phyloP scores from a whole-genome alignment of 805 yeast species.

The Zygoascus flipseniorum region DNA sequence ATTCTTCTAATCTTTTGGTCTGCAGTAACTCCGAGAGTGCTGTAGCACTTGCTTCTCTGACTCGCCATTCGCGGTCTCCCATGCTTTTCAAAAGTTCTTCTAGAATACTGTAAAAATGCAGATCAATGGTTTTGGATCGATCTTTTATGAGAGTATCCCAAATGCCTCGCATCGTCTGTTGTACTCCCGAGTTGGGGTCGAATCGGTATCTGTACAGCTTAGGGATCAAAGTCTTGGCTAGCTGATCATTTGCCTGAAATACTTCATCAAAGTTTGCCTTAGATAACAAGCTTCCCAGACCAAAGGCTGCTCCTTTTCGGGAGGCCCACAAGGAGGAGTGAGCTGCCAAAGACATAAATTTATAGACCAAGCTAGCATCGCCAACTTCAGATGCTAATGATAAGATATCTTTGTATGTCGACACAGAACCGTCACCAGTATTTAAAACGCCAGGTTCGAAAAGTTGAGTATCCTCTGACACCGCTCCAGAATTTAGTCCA shows the following conservation, averaged over 20 bases:
- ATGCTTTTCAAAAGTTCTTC: slow-evolving; percentile 57
- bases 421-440: slow-evolving; percentile 77
- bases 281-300: slow-evolving; percentile 76
- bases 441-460: slow-evolving; percentile 76
- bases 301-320: slow-evolving; percentile 89
- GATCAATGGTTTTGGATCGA: slow-evolving; percentile 46
- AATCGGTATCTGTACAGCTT: slow-evolving; percentile 74
- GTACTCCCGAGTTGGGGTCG: slow-evolving; percentile 73
- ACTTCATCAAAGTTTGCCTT: slow-evolving; percentile 63
- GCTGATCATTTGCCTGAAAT: slow-evolving; percentile 42
- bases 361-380: slow-evolving; percentile 87
- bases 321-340: slow-evolving; percentile 88
- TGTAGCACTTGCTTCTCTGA: slow-evolving; percentile 74
- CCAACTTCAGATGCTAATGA: slow-evolving; percentile 90
- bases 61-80: slow-evolving; percentile 87
- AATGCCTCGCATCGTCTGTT: slow-evolving; percentile 77
- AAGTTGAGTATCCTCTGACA: slow-evolving; percentile 70
- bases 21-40: slow-evolving; percentile 66
- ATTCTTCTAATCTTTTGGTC: slow-evolving; percentile 45
- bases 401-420: slow-evolving; percentile 85
- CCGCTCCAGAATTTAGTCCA: slow-evolving; percentile 49
- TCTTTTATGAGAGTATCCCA: slow-evolving; percentile 66
- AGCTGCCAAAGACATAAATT: slow-evolving; percentile 87
- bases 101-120: slow-evolving; percentile 50
- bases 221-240: slow-evolving; percentile 62